These are phyloP conservation scores for Cylindrotheca fusiformis DNA, from an alignment of 108 stramenopile species.

Conservation along the genomic window DNA sequence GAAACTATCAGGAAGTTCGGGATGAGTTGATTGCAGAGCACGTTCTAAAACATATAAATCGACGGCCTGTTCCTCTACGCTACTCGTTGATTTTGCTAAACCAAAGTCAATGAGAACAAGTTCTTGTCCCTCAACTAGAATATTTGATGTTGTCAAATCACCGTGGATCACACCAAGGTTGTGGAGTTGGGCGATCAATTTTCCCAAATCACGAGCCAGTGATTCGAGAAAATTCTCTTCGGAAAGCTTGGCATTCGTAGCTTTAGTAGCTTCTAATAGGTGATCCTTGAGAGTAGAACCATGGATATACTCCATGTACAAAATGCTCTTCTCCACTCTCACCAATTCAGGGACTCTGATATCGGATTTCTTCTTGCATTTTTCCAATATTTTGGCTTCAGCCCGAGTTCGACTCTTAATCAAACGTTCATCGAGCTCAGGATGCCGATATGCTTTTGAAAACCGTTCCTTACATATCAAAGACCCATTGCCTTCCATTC, in stretches of 20 bases:
- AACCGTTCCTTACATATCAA: constrained; percentile 86
- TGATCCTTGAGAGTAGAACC: constrained; percentile 61
- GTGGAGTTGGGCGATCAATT: constrained; percentile 83
- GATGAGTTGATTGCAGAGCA: constrained; percentile 91
- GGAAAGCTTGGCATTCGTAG: background rate
- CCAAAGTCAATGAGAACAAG: constrained; percentile 94
- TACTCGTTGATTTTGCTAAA: constrained; percentile 70
- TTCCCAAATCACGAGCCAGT: constrained; percentile 66
- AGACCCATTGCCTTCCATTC: background rate
- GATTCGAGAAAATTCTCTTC: constrained; percentile 15
- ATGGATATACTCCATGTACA: constrained; percentile 67
- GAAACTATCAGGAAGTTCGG: constrained; percentile 58
- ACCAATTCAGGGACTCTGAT: constrained; percentile 42
- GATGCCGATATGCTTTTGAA: constrained; percentile 92
- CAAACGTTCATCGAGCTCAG: constrained; percentile 83
- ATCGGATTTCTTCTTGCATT: constrained; percentile 21
- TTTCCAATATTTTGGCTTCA: constrained; percentile 46
- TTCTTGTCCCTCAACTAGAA: constrained; percentile 44
- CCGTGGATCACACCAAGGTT: constrained; percentile 90
- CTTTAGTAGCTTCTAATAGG: constrained; percentile 5
- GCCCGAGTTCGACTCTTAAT: constrained; percentile 85
- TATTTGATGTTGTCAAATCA: constrained; percentile 96
- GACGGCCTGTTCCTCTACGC: constrained; percentile 94
- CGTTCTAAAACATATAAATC: constrained; percentile 96
- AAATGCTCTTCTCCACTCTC: constrained; percentile 29